phyloP scores from a whole-genome alignment of 1,284 basidiomycete genomes.

The Stygiomarasmius scandens region DNA sequence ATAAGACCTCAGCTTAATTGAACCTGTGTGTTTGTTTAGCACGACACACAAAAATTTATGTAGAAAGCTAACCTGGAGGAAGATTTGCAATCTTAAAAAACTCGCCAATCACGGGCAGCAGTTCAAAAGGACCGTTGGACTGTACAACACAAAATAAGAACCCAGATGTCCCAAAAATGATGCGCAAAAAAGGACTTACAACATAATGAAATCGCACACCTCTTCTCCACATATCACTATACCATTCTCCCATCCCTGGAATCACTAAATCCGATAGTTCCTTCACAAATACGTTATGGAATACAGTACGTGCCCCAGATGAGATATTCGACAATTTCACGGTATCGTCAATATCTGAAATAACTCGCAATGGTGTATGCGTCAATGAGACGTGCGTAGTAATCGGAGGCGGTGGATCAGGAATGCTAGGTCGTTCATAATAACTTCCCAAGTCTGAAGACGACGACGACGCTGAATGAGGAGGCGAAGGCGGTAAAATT shows the following conservation, averaged over 20 bases:
- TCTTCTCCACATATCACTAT: conserved; percentile 64
- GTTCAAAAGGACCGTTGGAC: conserved; percentile 89
- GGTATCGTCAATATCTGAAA: conserved; percentile 96
- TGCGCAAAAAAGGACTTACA: conserved; percentile 47
- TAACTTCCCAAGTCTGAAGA: conserved; percentile 8
- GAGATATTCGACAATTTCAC: conserved; percentile 81
- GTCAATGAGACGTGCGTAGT: conserved; percentile 52
- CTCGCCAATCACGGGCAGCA: conserved; percentile 78
- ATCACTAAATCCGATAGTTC: conserved; percentile 78
- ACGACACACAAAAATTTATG: background rate
- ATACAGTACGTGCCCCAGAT: conserved; percentile 73
- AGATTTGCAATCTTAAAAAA: conserved; percentile 77
- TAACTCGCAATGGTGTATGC: conserved; percentile 67
- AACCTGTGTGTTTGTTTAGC: conserved; percentile 42
- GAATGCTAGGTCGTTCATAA: background rate
- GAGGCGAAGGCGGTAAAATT: conserved; percentile 41
- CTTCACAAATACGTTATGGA: conserved; percentile 79
- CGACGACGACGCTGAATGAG: conserved; percentile 15
- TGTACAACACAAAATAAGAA: conserved; percentile 36
- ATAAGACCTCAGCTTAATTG: conserved; percentile 78
- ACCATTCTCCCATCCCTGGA: conserved; percentile 87
- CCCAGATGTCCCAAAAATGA: background rate
- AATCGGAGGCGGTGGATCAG: conserved; percentile 23
- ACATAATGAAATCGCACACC: conserved; percentile 87
- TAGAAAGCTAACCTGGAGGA: conserved; percentile 51